Evolutionary conservation across 371 early-diverging fungal genomes (phyloP).

Genomic region (Mucor saturninus): DNA sequence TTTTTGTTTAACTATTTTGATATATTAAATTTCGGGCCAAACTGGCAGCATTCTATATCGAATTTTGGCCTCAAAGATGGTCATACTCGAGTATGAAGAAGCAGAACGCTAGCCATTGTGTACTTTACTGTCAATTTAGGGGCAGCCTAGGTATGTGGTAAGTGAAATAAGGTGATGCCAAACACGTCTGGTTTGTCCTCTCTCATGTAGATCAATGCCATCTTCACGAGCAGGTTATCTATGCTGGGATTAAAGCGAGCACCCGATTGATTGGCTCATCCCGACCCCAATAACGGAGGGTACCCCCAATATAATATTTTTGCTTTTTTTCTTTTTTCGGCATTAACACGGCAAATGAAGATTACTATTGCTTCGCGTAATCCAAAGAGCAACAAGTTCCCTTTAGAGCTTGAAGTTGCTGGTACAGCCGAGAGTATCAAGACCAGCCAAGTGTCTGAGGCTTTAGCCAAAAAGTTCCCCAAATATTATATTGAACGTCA

Average conservation of each 20-base stretch:
- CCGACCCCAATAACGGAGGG: neutral
- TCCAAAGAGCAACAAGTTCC: constrained; percentile 54
- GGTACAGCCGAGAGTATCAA: constrained; percentile 41
- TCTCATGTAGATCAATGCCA: too few species aligned
- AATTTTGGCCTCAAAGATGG: too few species aligned
- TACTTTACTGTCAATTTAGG: too few species aligned
- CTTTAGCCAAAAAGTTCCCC: constrained; percentile 64
- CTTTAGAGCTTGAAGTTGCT: constrained; percentile 65
- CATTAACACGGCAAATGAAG: constrained; percentile 38
- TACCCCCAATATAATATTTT: neutral
- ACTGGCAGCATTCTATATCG: too few species aligned
- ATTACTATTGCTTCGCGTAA: constrained; percentile 49
- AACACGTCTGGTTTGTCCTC: too few species aligned
- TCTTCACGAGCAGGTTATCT: too few species aligned
- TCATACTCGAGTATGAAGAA: too few species aligned
- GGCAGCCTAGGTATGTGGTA: too few species aligned
- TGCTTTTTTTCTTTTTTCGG: neutral
- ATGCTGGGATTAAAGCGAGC: neutral
- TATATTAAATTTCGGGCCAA: too few species aligned
- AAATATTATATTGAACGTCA: constrained; percentile 77
- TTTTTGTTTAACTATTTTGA: too few species aligned
- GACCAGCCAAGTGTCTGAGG: constrained; percentile 30
- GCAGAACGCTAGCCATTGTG: too few species aligned
- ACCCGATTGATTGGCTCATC: neutral
- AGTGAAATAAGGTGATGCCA: too few species aligned